Conservation (phyloP, 805 yeast genomes). For the Wickerhamomyces bovis region DNA sequence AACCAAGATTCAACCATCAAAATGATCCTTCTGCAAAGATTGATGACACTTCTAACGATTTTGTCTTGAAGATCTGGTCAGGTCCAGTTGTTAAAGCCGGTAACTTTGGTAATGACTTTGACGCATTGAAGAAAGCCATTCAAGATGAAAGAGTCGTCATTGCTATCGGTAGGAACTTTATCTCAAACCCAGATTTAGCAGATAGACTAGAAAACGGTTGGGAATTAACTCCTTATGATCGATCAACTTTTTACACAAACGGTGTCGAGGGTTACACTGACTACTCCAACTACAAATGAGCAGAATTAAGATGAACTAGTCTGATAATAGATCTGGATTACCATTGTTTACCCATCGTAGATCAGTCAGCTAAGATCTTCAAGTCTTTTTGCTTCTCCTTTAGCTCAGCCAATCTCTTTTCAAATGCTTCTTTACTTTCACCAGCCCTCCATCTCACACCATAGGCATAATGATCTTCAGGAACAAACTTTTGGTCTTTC, state of each 20-base stretch:
- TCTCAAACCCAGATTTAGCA: conserved; percentile 40
- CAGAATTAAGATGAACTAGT: not conserved
- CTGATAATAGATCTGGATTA: not conserved
- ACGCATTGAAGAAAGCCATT: not conserved
- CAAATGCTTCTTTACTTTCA: conserved; percentile 26
- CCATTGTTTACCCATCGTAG: no score
- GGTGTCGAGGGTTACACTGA: conserved; percentile 6
- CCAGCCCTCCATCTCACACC: conserved; percentile 22
- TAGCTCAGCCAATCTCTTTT: conserved; percentile 12
- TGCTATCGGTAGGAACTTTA: conserved; percentile 33
- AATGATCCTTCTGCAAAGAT: not conserved
- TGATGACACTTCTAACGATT: conserved; percentile 6
- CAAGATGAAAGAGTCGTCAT: conserved; percentile 22
- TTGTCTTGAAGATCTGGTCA: conserved; percentile 13
- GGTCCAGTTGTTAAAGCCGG: conserved; percentile 13
- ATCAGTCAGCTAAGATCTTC: conserved; percentile 9
- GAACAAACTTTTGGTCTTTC: conserved; percentile 18
- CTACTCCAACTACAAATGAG: conserved; percentile 1
- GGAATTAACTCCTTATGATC: conserved; percentile 27
- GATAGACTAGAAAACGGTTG: conserved; percentile 32
- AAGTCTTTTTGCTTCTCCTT: conserved; percentile 8
- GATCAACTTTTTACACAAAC: conserved; percentile 29
- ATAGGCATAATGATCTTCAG: conserved; percentile 20
- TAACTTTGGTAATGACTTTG: conserved; percentile 1
- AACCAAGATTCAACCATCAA: conserved; percentile 30